Conservation (phyloP, 371 early-diverging fungal genomes). For the Circinella umbellata region DNA sequence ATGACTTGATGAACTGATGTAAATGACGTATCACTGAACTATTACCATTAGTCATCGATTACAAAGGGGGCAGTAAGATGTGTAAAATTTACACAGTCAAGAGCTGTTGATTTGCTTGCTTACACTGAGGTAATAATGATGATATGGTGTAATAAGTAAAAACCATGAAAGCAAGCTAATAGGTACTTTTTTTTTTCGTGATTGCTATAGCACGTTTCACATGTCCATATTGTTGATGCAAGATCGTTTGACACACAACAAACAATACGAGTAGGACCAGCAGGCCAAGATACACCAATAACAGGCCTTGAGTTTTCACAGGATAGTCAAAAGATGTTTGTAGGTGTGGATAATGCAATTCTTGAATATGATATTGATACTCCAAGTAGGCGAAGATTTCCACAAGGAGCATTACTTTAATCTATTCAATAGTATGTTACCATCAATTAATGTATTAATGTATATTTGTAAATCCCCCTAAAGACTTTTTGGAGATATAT, state of each 20-base stretch:
- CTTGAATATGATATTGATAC: conserved; percentile 65
- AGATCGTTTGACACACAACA: conserved; percentile 81
- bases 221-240: conserved; percentile 86
- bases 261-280: conserved; percentile 59
- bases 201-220: conserved; percentile 71
- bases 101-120: conserved; percentile 80
- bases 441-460: not conserved
- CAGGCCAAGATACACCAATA: conserved; percentile 73
- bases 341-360: conserved; percentile 68
- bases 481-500: too few relatives aligned
- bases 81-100: conserved; percentile 83
- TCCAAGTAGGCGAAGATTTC: conserved; percentile 59
- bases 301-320: conserved; percentile 80
- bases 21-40: too few relatives aligned
- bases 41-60: conserved; percentile 36
- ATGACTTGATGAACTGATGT: not conserved
- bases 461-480: too few relatives aligned
- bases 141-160: not conserved
- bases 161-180: not conserved
- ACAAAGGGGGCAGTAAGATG: conserved; percentile 84
- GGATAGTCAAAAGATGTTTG: conserved; percentile 79
- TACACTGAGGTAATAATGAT: conserved; percentile 70
- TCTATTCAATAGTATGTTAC: too few relatives aligned
- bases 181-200: not conserved
- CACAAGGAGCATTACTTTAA: conserved; percentile 54